Conservation (phyloP, 202 grass and related monocot genomes). For the Elaeis oleifera region DNA sequence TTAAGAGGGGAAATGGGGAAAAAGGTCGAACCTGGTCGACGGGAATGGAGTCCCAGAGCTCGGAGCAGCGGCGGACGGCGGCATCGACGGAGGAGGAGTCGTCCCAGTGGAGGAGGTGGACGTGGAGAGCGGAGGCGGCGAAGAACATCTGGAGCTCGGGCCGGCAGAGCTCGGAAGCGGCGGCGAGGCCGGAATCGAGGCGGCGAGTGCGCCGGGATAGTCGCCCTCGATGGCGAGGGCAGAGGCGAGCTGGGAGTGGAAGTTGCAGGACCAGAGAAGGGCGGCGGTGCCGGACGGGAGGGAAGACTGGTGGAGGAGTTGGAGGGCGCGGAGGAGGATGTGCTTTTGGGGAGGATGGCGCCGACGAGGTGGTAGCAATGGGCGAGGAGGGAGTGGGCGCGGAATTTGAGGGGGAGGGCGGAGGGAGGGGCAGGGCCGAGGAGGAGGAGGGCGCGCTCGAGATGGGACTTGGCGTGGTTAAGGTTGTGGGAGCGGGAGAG, state of each 20-base stretch:
- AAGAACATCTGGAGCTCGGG: slow-evolving; percentile 94
- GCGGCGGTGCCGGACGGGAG: slow-evolving; percentile 19
- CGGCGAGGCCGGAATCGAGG: slow-evolving; percentile 41
- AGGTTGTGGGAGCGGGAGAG: slow-evolving; percentile 36
- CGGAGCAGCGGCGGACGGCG: slow-evolving; percentile 27
- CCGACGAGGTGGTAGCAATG: slow-evolving; percentile 29
- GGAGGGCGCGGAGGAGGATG: slow-evolving; percentile 50
- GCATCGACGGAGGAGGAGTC: slow-evolving; percentile 44
- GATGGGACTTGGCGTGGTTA: slow-evolving; percentile 59
- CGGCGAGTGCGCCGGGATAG: slow-evolving; percentile 46
- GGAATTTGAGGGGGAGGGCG: slow-evolving; percentile 56
- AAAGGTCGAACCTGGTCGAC: slow-evolving; percentile 42
- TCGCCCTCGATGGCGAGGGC: slow-evolving; percentile 58
- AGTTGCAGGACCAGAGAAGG: slow-evolving; percentile 72
- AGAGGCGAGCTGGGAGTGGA: slow-evolving; percentile 81
- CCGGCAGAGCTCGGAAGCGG: slow-evolving; percentile 45
- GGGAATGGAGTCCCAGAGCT: slow-evolving; percentile 59
- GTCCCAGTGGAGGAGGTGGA: slow-evolving; percentile 75
- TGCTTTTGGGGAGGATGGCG: slow-evolving; percentile 35
- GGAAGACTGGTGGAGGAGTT: slow-evolving; percentile 35
- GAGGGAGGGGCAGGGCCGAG: slow-evolving; percentile 57
- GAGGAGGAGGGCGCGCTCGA: slow-evolving; percentile 59
- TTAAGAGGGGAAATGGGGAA: background rate
- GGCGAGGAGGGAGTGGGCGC: slow-evolving; percentile 38
- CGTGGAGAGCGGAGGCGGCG: slow-evolving; percentile 62